Base-by-base conservation (phyloP, 805 yeast genomes). In the Metschnikowia santaceciliae region DNA sequence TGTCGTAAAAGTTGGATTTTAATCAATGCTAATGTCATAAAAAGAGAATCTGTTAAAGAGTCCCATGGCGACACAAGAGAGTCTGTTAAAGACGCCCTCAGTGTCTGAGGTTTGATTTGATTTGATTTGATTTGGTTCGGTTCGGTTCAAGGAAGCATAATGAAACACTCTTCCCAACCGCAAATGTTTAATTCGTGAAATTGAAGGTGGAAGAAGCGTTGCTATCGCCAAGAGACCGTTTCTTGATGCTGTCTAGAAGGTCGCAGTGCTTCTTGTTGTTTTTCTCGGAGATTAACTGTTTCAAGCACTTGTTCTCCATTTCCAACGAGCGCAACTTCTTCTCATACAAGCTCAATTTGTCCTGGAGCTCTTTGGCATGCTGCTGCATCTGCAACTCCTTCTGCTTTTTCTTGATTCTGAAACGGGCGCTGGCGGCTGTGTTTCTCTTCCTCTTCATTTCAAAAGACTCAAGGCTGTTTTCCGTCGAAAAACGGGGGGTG, bases 341-440 rank as follows among this genome's bases (percentile, higher is more conserved):
- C 66, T 90, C 96, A 54, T 90, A 75, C 20, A 73, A 72, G 44
- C 74, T 70, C 14, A 91, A 83, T 54, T 80, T 69, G 32, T 87
- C 91, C 59, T 82, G 83, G 59, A 92, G 75, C 53, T 86, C 91
- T 59, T 81, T 80, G 17, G 91, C 78, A 52, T 78, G 82, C 52
- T 83, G 75, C 69, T 91, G 96, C 83, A 92, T 80, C 65, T 91
- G 92, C 70, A 88, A 94, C 70, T 92, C 97, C 67, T 89, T 87
- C 70, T 86, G 63, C 77, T 92, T 91, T 82, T 88, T 90, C 78
- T 89, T 90, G 64, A 90, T 81, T 56, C 99, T 79, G 75, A 92
- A 92, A 53, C 98, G 77, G 3, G 97, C 97, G 19, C 92, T 83
- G 1, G 99, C 98, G 1, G 94, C 96, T 0, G 97, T 90, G 70